Evolutionary conservation across 768 basidiomycete genomes (phyloP), one percentile per base, ranked within the genome.

Genomic region (Cubamyces lactineus): DNA sequence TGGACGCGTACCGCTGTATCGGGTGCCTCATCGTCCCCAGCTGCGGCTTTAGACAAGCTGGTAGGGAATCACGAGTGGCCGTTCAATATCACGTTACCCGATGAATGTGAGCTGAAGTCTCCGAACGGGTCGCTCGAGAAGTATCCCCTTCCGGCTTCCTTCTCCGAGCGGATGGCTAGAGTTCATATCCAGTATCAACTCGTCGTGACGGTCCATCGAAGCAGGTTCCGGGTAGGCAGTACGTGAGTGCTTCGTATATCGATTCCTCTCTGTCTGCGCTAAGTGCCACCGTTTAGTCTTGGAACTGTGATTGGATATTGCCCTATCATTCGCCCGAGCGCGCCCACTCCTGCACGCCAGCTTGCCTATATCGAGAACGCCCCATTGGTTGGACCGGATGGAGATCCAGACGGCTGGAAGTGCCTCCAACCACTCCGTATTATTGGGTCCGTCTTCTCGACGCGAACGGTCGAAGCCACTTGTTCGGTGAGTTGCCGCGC

Each of bases 371-470:
- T 66, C 11, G 68, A 68, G 47, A 61, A 64, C 34, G 57, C 34
- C 30, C 68, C 70, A 16, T 53, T 72, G 11, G 41, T 66, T 47
- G 71, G 70, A 4, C 70, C 69, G 17, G 70, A 71, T 11, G 66
- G 54, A 38, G 71, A 72, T 50, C 70, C 69, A 34, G 69, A 70
- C 42, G 71, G 71, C 15, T 72, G 71, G 71, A 55, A 59, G 23
- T 55, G 63, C 26, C 59, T 70, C 24, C 42, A 57, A 19, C 53
- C 69, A 38, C 53, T 61, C 26, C 58, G 23, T 8, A 53, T 72
- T 16, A 60, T 52, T 30, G 69, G 71, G 6, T 69, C 60, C 11
- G 59, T 69, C 16, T 71, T 71, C 63, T 64, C 57, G 24, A 58
- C 45, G n/a, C 62, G 64, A 21, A 30, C 47, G 0, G 57, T 71